phyloP scores from a whole-genome alignment of 805 yeast species.

The Saturnispora ahearnii region DNA sequence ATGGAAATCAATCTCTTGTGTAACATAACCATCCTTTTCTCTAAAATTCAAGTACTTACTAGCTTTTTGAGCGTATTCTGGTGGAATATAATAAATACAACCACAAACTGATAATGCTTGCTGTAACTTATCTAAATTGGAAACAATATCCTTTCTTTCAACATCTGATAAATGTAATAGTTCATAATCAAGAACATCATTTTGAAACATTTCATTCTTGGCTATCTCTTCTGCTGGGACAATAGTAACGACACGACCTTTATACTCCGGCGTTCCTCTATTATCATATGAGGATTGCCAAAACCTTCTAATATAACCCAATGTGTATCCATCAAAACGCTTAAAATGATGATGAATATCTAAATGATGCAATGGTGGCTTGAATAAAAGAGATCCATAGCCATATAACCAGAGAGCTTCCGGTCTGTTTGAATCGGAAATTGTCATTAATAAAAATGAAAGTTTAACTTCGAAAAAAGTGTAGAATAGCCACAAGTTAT shows the following conservation, averaged over 20 bases:
- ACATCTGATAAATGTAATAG: constrained; percentile 11
- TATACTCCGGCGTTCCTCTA: constrained; percentile 77
- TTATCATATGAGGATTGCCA: constrained; percentile 92
- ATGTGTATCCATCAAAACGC: constrained; percentile 56
- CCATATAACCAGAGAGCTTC: constrained; percentile 73
- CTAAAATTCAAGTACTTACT: constrained; percentile 65
- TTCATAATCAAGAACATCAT: constrained; percentile 32
- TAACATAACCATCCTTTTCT: constrained; percentile 83
- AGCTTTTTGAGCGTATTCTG: constrained; percentile 52
- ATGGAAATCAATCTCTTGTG: constrained; percentile 57
- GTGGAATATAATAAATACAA: constrained; percentile 72
- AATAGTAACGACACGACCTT: constrained; percentile 85
- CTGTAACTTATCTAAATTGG: constrained; percentile 20
- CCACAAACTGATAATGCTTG: constrained; percentile 60
- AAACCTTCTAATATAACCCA: constrained; percentile 72
- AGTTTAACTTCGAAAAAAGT: too few relatives aligned
- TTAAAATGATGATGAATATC: constrained; percentile 26
- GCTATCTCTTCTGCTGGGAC: constrained; percentile 50
- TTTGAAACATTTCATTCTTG: constrained; percentile 30
- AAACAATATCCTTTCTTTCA: constrained; percentile 12
- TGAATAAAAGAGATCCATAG: constrained; percentile 81
- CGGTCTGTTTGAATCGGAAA: background rate
- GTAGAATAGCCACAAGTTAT: too few relatives aligned
- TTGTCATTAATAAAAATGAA: background rate
- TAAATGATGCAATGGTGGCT: constrained; percentile 68